Conservation (phyloP, 2,329 filamentous ascomycete species). For the Colletotrichum costaricense region DNA sequence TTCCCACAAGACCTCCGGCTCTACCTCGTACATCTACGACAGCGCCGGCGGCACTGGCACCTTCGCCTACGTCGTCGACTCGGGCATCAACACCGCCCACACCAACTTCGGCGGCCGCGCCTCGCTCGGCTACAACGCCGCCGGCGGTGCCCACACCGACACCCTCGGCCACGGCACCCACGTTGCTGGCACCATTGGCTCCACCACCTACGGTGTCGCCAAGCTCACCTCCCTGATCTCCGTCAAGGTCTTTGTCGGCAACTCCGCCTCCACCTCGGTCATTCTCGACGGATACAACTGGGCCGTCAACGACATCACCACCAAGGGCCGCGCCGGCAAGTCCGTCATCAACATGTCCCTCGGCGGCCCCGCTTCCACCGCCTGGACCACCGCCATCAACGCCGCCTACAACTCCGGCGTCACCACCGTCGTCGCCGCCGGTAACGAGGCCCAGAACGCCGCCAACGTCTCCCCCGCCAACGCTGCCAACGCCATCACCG, state of each 20-base stretch:
- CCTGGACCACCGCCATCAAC: conserved; percentile 61
- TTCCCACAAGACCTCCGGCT: conserved; percentile 52
- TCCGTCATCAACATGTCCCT: conserved; percentile 68
- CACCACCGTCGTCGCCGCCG: conserved; percentile 65
- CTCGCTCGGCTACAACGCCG: conserved; percentile 49
- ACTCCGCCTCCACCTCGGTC: conserved; percentile 43
- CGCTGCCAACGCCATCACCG: conserved; percentile 60
- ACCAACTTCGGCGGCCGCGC: conserved; percentile 57
- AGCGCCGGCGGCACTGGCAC: conserved; percentile 50
- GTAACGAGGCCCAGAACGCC: conserved; percentile 55
- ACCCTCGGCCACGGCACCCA: conserved; percentile 60
- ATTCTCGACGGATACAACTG: conserved; percentile 51
- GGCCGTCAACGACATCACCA: conserved; percentile 57
- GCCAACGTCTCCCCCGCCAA: conserved; percentile 59
- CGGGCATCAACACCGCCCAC: conserved; percentile 61
- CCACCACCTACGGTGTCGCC: conserved; percentile 57
- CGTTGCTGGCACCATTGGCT: conserved; percentile 57
- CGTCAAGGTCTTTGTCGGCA: conserved; percentile 57
- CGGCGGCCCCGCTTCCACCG: conserved; percentile 54
- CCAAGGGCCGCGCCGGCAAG: conserved; percentile 50
- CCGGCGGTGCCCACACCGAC: conserved; percentile 48
- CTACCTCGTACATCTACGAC: conserved; percentile 54
- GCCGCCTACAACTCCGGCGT: conserved; percentile 59
- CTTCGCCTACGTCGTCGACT: conserved; percentile 67
- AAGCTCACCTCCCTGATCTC: conserved; percentile 55